Evolutionary conservation across 768 basidiomycete species (phyloP), one percentile per base, ranked within the genome.

Genomic region (Lentinula raphanica): DNA sequence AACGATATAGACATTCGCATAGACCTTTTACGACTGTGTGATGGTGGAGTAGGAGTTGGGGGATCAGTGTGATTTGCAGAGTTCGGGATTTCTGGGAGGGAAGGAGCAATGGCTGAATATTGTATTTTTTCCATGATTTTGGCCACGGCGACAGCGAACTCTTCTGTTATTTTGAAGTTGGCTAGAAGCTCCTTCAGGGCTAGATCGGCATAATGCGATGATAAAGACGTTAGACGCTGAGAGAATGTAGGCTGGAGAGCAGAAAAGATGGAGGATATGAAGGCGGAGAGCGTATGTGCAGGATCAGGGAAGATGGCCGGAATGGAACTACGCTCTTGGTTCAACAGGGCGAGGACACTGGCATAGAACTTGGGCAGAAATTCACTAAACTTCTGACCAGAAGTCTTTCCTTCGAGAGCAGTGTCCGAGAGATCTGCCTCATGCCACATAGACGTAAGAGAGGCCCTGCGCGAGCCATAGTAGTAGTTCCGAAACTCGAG

Each of bases 401-500:
- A n/a, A 5, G 62, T 29, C 17, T 69, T 60, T 7, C 68, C 56
- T 12, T 67, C 63, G n/a, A 69, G 59, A n/a, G 78, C 79, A 50
- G 77, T 79, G 61, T 88, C 86, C 1, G 70, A 65, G 32, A 94
- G 72, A 0, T 68, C 66, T 1, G 81, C 81, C 27, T 74, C 74
- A 63, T 84, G 79, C 96, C 96, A 98, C 58, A 79, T 65, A 15
- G 82, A 73, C 40, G 92, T 76, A 13, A 96, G 70, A 15, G 75
- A 64, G 13, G 81, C 77, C 57, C 93, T 78, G 28, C 92, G 79
- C 9, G 92, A 88, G 12, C 91, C 91, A 71, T 93, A 92, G 74
- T 98, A 99, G 68, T 97, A 98, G 66, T 89, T 90, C 59, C 91
- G 80, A 69, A 96, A 99, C 69, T 98, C 97, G 2, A 84, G 79